Base-by-base conservation (phyloP, 768 basidiomycete genomes). In the Dentipellis fragilis region DNA sequence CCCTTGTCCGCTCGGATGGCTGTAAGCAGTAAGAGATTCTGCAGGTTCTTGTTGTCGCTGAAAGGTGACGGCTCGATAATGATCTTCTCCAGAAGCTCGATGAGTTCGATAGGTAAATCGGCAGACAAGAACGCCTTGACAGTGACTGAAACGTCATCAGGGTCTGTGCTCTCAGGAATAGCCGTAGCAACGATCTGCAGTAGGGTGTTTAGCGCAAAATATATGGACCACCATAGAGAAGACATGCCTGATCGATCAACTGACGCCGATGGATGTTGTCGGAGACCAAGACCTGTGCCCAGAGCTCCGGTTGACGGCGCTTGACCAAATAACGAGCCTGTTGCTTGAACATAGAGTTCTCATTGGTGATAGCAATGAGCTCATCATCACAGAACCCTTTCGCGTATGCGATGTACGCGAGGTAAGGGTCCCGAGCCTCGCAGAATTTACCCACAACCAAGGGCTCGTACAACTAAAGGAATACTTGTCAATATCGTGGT, bases 291-390 rank as follows among this genome's bases (percentile, higher is more conserved):
- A 99, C 96, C 71, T 97, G 93, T 1, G 87, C 83, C 96, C 96
- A 99, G 34, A 99, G 82, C 58, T 98, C 96, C 14, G 89, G 83
- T 59, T 91, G 85, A 59, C 96, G 90, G 63, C 96, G 86, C 72
- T 94, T 96, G 66, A 97, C 90, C 56, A 99, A 83, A 72, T 99
- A 99, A 29, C 96, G 87, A 52, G 96, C 91, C 71, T 98, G 96
- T 65, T 99, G 95, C 73, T 98, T 99, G 81, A 94, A 99, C 96
- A 99, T 99, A 11, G 93, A 86, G 75, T 99, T 99, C 62, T 95
- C 94, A 67, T 98, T 98, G 49, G 96, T 98, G 69, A 99, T 95
- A 19, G 83, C 70, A 66, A 99, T 94, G 57, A 99, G 80, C 71
- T 99, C 96, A 5, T 98, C 93, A 61, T 99, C 96, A 67, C 96